These are phyloP conservation scores for Beauveria medogensis DNA, from an alignment of 2,329 filamentous ascomycete species.

Conservation along the genomic window DNA sequence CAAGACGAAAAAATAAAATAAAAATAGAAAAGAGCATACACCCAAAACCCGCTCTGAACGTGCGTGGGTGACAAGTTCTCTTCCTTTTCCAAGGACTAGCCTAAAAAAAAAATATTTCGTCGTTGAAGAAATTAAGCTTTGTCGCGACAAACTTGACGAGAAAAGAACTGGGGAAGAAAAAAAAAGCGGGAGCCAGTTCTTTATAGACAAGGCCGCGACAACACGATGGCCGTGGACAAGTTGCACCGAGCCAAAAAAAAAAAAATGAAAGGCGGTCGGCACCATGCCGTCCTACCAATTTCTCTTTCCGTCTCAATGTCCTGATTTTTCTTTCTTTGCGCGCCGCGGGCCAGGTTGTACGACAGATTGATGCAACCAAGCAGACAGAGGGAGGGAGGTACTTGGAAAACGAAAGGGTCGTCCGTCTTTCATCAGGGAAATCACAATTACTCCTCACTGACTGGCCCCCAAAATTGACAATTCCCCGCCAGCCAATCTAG, in stretches of 20 bases:
- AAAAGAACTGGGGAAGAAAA: not conserved
- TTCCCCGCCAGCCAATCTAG: too few relatives aligned
- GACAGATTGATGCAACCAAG: too few relatives aligned
- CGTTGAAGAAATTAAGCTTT: not conserved
- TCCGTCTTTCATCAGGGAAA: too few relatives aligned
- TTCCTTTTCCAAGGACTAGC: not conserved
- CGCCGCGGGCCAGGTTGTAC: not conserved
- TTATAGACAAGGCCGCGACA: not conserved
- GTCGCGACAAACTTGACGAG: not conserved
- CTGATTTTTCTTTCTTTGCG: not conserved
- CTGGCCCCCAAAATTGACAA: too few relatives aligned
- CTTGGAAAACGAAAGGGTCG: too few relatives aligned
- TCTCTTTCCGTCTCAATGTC: too few relatives aligned
- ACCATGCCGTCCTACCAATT: not conserved
- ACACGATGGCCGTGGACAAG: not conserved
- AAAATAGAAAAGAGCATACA: not conserved
- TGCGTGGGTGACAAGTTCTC: conserved; percentile 2
- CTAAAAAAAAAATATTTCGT: not conserved
- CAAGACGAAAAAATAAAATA: not conserved
- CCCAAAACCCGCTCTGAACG: conserved; percentile 5
- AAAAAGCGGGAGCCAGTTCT: not conserved
- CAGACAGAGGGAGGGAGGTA: too few relatives aligned
- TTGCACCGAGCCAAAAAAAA: not conserved
- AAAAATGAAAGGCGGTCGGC: not conserved
- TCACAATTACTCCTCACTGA: too few relatives aligned